Conservation (phyloP, 257 asterid genomes). For the Fraxinus quadrangulata region DNA sequence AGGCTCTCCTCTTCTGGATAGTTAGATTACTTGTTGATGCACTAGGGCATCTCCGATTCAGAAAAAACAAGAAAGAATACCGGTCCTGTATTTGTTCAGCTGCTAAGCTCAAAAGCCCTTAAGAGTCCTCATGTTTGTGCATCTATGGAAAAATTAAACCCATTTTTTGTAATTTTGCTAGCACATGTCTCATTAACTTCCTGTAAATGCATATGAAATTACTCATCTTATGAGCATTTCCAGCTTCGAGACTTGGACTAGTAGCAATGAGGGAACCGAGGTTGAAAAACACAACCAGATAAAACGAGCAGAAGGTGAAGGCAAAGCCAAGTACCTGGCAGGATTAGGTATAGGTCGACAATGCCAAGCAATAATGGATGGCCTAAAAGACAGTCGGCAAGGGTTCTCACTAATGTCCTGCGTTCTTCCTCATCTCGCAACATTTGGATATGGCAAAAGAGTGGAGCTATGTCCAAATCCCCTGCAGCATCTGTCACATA, state of each 20-base stretch:
- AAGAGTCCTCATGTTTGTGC: too few relatives aligned
- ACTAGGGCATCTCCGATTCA: neutral
- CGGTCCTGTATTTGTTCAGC: too few relatives aligned
- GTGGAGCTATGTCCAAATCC: neutral
- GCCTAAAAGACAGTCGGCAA: neutral
- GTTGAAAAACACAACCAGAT: neutral
- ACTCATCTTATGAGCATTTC: neutral
- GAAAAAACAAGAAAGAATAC: too few relatives aligned
- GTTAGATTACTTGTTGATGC: neutral
- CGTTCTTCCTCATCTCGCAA: neutral
- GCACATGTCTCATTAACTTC: neutral
- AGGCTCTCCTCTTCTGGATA: neutral
- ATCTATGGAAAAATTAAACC: too few relatives aligned
- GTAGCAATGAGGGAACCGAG: neutral
- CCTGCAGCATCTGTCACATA: neutral
- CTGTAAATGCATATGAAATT: neutral
- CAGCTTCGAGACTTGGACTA: neutral
- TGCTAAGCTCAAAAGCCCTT: too few relatives aligned
- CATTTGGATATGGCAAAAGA: neutral
- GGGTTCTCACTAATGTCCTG: neutral
- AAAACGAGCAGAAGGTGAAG: neutral
- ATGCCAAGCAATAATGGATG: neutral
- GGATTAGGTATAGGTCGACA: neutral
- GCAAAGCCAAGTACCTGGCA: neutral
- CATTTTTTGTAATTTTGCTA: too few relatives aligned